Evolutionary conservation across 2,329 filamentous ascomycete genomes (phyloP), one percentile per base, ranked within the genome.

Genomic region (Lasiodiplodia sp.): DNA sequence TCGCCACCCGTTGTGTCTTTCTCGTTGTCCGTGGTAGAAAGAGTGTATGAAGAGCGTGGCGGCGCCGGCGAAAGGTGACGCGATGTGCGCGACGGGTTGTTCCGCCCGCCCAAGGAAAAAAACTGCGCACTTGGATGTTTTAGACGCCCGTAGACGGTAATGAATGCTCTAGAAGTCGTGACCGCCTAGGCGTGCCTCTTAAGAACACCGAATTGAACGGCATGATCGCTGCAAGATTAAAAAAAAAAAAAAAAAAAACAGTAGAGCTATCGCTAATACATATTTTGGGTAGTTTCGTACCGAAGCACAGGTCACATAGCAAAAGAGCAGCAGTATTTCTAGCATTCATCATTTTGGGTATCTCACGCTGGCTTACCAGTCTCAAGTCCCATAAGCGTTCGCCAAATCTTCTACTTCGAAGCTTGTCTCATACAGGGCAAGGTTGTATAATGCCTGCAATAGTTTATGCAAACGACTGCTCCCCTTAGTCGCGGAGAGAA

Each of bases 311-410:
- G 6, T 21, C 21, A 21, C 8, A 14, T 14, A 21, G 23, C n/a
- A 11, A 8, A 23, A 21, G 10, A 53, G 18, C 31, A 57, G 44
- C 18, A 47, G 4, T 47, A 47, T 47, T 16, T 47, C n/a, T n/a
- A 47, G n/a, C 44, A 53, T 23, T 60, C 21, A 52, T 64, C 47
- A 38, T 64, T 52, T n/a, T 38, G 60, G 60, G 60, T 64, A 64
- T 64, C 60, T 37, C 51, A 25, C 28, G 60, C 60, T 21, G 25
- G 47, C 47, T 47, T 52, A 40, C 21, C 57, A 37, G 31, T 34
- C 31, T 34, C 16, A 44, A n/a, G 40, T 44, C 16, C 40, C n/a
- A 47, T n/a, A 21, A 21, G 44, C 44, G n/a, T n/a, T 47, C n/a
- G 44, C 44, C 44, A 18, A 47, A n/a, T 21, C 18, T 47, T 47